A percentile compares a stretch with the other conserved stretches of the same genome.
Evolutionary conservation across 768 basidiomycete species (phyloP).

Genomic region (Solioccasus polychromus): DNA sequence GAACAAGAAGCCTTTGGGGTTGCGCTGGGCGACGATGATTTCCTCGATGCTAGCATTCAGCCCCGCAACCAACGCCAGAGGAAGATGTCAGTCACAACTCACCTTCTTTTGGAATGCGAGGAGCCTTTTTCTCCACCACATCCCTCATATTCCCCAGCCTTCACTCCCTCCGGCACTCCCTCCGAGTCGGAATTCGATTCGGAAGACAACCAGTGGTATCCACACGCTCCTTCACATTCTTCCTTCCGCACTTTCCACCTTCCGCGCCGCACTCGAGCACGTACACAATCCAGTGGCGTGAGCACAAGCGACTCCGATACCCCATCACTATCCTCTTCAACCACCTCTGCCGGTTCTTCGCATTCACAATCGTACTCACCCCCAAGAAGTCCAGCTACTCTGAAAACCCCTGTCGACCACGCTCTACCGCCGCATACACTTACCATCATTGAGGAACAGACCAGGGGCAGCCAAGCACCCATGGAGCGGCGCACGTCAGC

Average conservation of each 20-base stretch:
- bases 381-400: conserved; percentile 32
- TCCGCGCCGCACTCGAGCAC: conserved; percentile 31
- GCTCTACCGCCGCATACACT: conserved; percentile 24
- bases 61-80: not conserved
- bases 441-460: conserved; percentile 39
- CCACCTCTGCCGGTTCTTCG: conserved; percentile 36
- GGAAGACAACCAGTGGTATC: conserved; percentile 28
- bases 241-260: conserved; percentile 30
- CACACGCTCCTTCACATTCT: conserved; percentile 18
- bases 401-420: conserved; percentile 34
- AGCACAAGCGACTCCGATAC: conserved; percentile 41
- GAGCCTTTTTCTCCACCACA: conserved; percentile 29
- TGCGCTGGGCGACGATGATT: conserved; percentile 31
- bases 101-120: conserved; percentile 32
- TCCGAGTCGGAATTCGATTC: conserved; percentile 38
- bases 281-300: conserved; percentile 26
- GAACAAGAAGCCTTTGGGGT: conserved; percentile 22
- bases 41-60: conserved; percentile 27
- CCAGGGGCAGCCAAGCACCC: conserved; percentile 17
- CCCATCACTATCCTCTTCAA: conserved; percentile 47
- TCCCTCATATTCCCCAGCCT: conserved; percentile 14
- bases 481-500: conserved; percentile 12
- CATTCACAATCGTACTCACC: conserved; percentile 32
- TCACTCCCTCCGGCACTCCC: conserved; percentile 18
- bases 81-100: conserved; percentile 11